Evolutionary conservation across 192 early-diverging fungal genomes (phyloP), one percentile per base, ranked within the genome.

Genomic region (Jimgerdemannia lactiflua): DNA sequence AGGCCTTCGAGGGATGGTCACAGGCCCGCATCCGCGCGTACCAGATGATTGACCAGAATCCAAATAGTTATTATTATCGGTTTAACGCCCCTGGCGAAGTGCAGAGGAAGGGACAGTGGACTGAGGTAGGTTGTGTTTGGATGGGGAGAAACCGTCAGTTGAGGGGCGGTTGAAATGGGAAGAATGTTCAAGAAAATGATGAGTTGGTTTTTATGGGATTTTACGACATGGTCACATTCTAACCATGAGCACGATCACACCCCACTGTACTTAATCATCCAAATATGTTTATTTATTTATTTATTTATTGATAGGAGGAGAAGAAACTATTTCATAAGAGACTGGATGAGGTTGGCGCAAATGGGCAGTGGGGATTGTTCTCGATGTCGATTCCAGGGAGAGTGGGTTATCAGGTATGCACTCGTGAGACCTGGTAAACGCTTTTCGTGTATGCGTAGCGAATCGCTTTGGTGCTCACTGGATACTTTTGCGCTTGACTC

Each of bases 291-390:
- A 29, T 29, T 29, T 29, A 29, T 29, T 29, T 29, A 29, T 18
- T 49, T 67, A 67, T 64, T 44, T 73, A 76, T 77, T 65, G 43
- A 54, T 75, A 90, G 77, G 92, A 94, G 72, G 97, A 98, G 84
- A 90, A 94, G 74, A 85, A 88, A 71, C 75, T 96, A 19, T 98
- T 98, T 80, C 91, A 96, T 74, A 81, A 91, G 66, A 87, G 96
- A 39, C 80, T 98, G 74, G 81, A 86, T 59, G 95, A 97, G 78
- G 86, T 96, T 40, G 97, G 97, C 4, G 95, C 95, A 29, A 95
- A 96, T 77, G 96, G 97, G 9, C 96, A 98, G 80, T 98, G 97
- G 96, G 96, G 97, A 40, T 91, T 97, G 64, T 98, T 98, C 81
- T 96, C 95, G 39, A 96, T 96, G 92, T 88, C 93, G 4, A 94